Conservation (phyloP, 495 filamentous ascomycete genomes). For the Penicillium egyptiacum region DNA sequence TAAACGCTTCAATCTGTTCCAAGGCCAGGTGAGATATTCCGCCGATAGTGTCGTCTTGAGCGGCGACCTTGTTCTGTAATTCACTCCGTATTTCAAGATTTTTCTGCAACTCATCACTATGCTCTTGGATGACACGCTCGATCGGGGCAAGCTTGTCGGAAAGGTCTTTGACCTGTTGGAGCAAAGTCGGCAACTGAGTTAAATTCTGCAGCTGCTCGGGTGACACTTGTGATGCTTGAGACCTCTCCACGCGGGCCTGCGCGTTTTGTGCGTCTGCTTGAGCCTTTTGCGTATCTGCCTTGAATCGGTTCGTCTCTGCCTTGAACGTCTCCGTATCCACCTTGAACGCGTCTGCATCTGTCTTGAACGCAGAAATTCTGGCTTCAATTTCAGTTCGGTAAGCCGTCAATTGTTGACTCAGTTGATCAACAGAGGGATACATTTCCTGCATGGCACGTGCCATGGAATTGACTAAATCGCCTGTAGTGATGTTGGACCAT, state of each 20-base stretch:
- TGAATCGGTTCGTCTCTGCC: not conserved
- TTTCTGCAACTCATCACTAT: not conserved
- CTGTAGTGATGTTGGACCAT: conserved; percentile 38
- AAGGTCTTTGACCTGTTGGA: not conserved
- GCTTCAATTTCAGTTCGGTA: not conserved
- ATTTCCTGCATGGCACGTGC: conserved; percentile 38
- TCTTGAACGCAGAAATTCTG: not conserved
- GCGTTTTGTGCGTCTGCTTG: not conserved
- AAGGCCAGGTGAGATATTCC: not conserved
- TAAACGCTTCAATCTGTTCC: not conserved
- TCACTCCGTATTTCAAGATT: not conserved
- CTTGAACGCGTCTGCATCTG: not conserved
- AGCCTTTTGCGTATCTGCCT: not conserved
- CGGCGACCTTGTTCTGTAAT: not conserved
- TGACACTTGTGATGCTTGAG: not conserved
- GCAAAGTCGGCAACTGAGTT: not conserved
- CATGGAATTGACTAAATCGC: conserved; percentile 35
- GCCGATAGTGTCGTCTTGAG: not conserved
- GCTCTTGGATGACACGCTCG: not conserved
- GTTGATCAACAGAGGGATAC: conserved; percentile 28
- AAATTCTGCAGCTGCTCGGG: conserved; percentile 1
- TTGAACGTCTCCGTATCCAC: not conserved
- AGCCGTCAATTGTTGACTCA: conserved; percentile 2
- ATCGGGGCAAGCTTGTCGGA: not conserved
- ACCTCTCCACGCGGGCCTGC: not conserved